Evolutionary conservation across 257 asterid species (phyloP).

Genomic region (Paulownia fortunei): DNA sequence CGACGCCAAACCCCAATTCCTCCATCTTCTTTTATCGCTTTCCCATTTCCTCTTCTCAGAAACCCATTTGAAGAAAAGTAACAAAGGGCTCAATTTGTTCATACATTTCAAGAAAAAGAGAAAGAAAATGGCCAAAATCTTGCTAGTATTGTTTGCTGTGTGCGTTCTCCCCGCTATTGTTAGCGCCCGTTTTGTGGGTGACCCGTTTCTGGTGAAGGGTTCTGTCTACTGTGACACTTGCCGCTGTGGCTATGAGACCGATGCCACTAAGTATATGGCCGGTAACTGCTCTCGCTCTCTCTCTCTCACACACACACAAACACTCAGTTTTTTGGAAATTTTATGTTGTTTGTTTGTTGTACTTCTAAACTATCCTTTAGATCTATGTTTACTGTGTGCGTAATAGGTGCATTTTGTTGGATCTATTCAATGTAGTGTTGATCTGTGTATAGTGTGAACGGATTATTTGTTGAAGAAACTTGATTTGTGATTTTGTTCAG

Average conservation of each 20-base stretch:
- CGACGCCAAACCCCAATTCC: neutral
- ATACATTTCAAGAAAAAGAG: neutral
- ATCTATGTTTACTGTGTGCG: neutral
- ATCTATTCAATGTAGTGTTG: conserved; percentile 13
- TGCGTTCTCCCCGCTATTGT: conserved; percentile 58
- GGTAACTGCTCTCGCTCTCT: conserved; percentile 39
- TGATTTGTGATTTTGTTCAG: neutral
- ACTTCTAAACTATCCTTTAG: neutral
- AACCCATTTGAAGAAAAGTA: neutral
- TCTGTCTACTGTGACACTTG: conserved; percentile 69
- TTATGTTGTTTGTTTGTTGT: neutral
- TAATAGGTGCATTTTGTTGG: conserved; percentile 11
- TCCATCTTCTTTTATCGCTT: neutral
- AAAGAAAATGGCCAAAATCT: conserved; percentile 50
- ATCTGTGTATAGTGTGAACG: neutral
- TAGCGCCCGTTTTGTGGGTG: conserved; percentile 32
- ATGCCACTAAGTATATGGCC: conserved; percentile 45
- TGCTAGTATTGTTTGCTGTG: conserved; percentile 47
- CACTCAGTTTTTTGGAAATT: neutral
- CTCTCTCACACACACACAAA: neutral
- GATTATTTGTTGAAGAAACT: neutral
- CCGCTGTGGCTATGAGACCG: conserved; percentile 73
- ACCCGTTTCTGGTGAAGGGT: conserved; percentile 54
- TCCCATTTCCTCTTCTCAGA: conserved; percentile 3
- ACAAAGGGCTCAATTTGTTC: neutral